phyloP scores from a whole-genome alignment of 768 basidiomycete species.

The Auriscalpium microsporum region DNA sequence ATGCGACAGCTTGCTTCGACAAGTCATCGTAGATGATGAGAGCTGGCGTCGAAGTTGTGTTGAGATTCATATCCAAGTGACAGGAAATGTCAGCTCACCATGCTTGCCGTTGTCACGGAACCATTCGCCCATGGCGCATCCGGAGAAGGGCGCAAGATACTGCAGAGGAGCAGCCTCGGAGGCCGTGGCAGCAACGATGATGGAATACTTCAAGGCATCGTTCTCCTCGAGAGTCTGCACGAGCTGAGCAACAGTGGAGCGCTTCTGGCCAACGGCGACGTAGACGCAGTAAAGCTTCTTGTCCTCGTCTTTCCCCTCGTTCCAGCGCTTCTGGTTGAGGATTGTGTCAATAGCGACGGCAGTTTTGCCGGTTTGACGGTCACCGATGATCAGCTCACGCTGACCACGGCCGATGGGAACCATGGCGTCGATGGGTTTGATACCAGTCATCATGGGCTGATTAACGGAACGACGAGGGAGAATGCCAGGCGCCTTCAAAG shows the following conservation, averaged over 20 bases:
- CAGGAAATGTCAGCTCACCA: conserved; percentile 39
- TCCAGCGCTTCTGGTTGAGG: conserved; percentile 99
- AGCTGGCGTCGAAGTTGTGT: conserved; percentile 32
- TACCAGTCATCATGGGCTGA: conserved; percentile 99
- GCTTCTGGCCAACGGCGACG: conserved; percentile 98
- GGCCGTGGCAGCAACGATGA: conserved; percentile 98
- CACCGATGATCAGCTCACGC: conserved; percentile 99
- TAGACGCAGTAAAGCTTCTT: conserved; percentile 99
- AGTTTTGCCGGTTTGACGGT: conserved; percentile 99
- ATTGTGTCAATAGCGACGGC: conserved; percentile 99
- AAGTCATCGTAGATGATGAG: conserved; percentile 99
- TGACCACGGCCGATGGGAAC: conserved; percentile 99
- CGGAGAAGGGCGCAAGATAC: conserved; percentile 99
- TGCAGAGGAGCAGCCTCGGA: conserved; percentile 99
- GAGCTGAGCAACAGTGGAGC: conserved; percentile 98
- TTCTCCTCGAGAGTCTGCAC: conserved; percentile 99
- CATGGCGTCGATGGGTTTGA: conserved; percentile 99
- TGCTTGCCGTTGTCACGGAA: conserved; percentile 99
- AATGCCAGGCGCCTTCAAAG: conserved; percentile 98
- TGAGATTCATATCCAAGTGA: not conserved
- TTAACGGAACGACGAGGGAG: conserved; percentile 98
- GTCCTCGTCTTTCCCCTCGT: conserved; percentile 91
- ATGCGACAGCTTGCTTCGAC: conserved; percentile 99
- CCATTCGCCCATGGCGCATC: conserved; percentile 99
- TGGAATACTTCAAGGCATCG: conserved; percentile 99